Conservation (phyloP, 495 filamentous ascomycete genomes). For the Aspergillus sclerotiicarbonarius region DNA sequence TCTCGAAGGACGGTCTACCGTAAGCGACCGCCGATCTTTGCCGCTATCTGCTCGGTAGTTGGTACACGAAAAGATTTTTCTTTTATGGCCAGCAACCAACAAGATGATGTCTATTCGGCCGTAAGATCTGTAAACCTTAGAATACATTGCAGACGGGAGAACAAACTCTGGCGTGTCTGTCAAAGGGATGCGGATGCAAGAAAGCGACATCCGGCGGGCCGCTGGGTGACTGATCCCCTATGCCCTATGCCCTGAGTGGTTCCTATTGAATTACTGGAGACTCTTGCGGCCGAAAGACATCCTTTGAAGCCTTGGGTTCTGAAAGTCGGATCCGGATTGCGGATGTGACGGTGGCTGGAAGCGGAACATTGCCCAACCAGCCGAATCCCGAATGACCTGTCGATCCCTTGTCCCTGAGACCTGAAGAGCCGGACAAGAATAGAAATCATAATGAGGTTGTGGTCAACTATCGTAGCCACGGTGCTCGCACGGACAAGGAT, state of each 20-base stretch:
- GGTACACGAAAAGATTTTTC: background rate
- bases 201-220: slow-evolving; percentile 22
- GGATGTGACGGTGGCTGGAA: background rate
- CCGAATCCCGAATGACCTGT: slow-evolving; percentile 7
- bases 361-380: background rate
- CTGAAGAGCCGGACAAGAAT: slow-evolving; percentile 7
- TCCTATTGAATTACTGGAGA: background rate
- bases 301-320: too few relatives aligned
- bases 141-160: background rate
- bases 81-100: background rate
- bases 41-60: background rate
- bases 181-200: slow-evolving; percentile 18
- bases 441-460: slow-evolving; percentile 7
- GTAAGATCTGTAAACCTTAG: background rate
- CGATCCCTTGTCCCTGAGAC: slow-evolving; percentile 10
- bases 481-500: slow-evolving; percentile 13
- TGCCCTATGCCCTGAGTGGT: background rate
- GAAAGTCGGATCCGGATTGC: background rate
- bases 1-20: background rate
- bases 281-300: background rate
- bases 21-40: slow-evolving; percentile 6
- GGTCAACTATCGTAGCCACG: slow-evolving; percentile 7
- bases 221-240: slow-evolving; percentile 15
- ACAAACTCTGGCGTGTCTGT: slow-evolving; percentile 11
- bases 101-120: background rate